These are phyloP conservation scores for Hymenoscyphus scutula DNA, from an alignment of 2,329 filamentous ascomycete genomes.

Conservation along the genomic window DNA sequence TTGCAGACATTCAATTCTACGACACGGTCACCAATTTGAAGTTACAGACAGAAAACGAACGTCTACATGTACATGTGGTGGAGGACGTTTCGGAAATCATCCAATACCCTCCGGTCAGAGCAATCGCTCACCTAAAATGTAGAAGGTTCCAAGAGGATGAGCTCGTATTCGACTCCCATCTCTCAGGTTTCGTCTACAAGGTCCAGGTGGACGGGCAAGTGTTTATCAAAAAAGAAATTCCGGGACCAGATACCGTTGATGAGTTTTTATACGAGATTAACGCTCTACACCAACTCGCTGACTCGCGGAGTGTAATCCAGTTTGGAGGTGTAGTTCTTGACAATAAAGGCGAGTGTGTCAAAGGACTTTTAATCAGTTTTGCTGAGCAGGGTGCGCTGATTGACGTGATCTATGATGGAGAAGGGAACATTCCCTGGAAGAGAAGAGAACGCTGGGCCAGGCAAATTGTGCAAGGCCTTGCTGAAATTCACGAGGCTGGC, in stretches of 20 bases:
- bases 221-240: constrained; percentile 97
- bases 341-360: constrained; percentile 69
- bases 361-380: constrained; percentile 85
- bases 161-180: constrained; percentile 82
- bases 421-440: constrained; percentile 60
- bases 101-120: constrained; percentile 70
- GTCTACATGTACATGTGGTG: constrained; percentile 94
- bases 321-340: constrained; percentile 89
- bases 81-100: constrained; percentile 91
- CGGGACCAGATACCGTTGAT: constrained; percentile 89
- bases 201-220: constrained; percentile 66
- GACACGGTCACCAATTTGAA: constrained; percentile 95
- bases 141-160: constrained; percentile 67
- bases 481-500: constrained; percentile 91
- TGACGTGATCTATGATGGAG: constrained; percentile 83
- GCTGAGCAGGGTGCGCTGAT: constrained; percentile 84
- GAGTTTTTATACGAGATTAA: constrained; percentile 98
- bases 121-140: constrained; percentile 71
- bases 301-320: constrained; percentile 74
- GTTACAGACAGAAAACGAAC: constrained; percentile 81
- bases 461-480: constrained; percentile 85
- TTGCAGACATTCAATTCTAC: constrained; percentile 94
- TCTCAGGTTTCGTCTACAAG: constrained; percentile 97
- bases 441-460: constrained; percentile 82
- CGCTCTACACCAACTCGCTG: constrained; percentile 74